Conservation (phyloP, 306 rosid species). For the Hippophae gyantsensis region DNA sequence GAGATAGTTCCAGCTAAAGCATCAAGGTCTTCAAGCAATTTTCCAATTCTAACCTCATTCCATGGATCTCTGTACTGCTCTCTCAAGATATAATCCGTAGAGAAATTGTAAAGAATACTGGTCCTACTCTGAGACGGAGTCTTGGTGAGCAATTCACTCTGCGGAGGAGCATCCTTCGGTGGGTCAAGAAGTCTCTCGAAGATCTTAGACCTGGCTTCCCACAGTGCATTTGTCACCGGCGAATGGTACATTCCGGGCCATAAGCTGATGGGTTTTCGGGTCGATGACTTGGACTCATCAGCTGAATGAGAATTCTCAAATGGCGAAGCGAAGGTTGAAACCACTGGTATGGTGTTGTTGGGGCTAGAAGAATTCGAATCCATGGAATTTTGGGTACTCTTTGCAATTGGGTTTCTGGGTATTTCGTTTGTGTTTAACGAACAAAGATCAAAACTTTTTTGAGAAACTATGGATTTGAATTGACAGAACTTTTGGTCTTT, state of each 20-base stretch:
- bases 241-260: conserved; percentile 79
- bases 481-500: too few species aligned
- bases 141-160: conserved; percentile 18
- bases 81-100: conserved; percentile 55
- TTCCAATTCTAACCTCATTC: conserved; percentile 65
- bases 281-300: conserved; percentile 12
- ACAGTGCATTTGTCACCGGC: conserved; percentile 71
- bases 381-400: conserved; percentile 25
- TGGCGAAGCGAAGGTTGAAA: conserved; percentile 32
- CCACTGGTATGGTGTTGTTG: conserved; percentile 46
- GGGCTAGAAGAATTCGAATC: conserved; percentile 41
- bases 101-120: conserved; percentile 46
- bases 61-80: conserved; percentile 84
- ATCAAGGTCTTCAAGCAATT: conserved; percentile 74
- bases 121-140: conserved; percentile 56
- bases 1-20: conserved; percentile 89
- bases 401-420: conserved; percentile 3
- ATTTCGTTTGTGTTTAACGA: too few species aligned
- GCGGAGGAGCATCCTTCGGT: background rate
- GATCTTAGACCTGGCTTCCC: conserved; percentile 72
- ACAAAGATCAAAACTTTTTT: too few species aligned
- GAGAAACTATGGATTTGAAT: too few species aligned
- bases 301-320: conserved; percentile 8
- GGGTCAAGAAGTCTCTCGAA: conserved; percentile 22
- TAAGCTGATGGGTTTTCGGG: conserved; percentile 51